Evolutionary conservation across 306 rosid species (phyloP).

Genomic region (Hippophae rhamnoides): DNA sequence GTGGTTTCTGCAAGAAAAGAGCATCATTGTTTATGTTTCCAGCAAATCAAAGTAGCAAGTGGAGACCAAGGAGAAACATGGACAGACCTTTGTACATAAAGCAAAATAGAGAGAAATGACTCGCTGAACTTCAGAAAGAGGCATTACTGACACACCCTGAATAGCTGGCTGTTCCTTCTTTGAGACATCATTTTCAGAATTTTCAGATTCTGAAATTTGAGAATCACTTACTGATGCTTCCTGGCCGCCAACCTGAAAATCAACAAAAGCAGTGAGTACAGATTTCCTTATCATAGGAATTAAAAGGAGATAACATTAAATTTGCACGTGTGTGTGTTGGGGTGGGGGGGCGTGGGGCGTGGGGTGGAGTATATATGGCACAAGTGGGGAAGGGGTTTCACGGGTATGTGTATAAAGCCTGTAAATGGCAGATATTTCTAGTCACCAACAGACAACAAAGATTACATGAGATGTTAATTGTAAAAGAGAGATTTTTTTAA

Average conservation of each 20-base stretch:
- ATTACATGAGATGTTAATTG: no score
- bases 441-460: no score
- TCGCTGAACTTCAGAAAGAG: conserved; percentile 76
- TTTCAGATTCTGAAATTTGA: conserved; percentile 45
- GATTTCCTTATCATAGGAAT: neutral
- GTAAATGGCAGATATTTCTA: no score
- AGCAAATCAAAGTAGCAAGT: conserved; percentile 11
- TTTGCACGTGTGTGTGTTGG: neutral
- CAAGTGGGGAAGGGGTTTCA: no score
- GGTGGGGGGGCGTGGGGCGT: no score
- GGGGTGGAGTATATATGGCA: no score
- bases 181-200: conserved; percentile 48
- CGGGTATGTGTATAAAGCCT: no score
- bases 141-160: conserved; percentile 36
- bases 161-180: conserved; percentile 25
- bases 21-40: conserved; percentile 9
- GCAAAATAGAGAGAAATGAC: conserved; percentile 83
- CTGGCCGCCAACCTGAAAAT: conserved; percentile 54
- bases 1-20: conserved; percentile 66
- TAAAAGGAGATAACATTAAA: neutral
- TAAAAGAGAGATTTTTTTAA: no score
- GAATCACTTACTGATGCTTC: conserved; percentile 45
- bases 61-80: conserved; percentile 8
- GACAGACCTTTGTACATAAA: conserved; percentile 76
- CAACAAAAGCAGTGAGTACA: neutral